Conservation (phyloP, 352 stramenopile species). For the Elongisporangium undulatum region DNA sequence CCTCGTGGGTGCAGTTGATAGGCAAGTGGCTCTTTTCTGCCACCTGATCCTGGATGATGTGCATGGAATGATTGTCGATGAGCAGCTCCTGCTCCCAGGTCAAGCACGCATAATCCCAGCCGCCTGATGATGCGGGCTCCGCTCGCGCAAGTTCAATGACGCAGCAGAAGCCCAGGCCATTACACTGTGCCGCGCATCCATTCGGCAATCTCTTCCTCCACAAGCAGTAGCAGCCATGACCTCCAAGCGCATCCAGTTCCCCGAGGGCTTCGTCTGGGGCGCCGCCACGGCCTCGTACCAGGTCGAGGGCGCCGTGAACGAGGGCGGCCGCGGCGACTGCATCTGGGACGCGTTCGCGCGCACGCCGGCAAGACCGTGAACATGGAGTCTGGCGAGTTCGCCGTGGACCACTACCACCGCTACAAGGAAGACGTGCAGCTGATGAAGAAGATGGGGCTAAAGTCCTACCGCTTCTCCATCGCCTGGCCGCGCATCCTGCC, state of each 20-base stretch:
- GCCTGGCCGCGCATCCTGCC: constrained; percentile 92
- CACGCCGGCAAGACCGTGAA: constrained; percentile 57
- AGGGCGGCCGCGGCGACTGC: constrained; percentile 70
- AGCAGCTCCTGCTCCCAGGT: too few relatives aligned
- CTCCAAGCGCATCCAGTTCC: constrained; percentile 32
- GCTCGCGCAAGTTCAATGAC: too few relatives aligned
- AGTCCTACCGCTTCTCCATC: constrained; percentile 90
- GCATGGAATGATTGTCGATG: too few relatives aligned
- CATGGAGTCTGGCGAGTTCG: constrained; percentile 79
- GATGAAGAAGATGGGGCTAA: constrained; percentile 88
- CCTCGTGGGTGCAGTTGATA: too few relatives aligned
- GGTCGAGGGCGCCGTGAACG: constrained; percentile 86
- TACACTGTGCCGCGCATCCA: too few relatives aligned
- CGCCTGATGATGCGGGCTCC: too few relatives aligned
- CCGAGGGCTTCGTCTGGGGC: constrained; percentile 80
- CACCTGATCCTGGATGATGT: too few relatives aligned
- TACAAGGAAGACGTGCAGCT: constrained; percentile 88
- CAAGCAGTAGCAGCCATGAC: too few relatives aligned
- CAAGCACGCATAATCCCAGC: too few relatives aligned
- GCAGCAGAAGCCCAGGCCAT: too few relatives aligned
- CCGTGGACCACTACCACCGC: constrained; percentile 90
- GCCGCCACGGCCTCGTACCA: constrained; percentile 88
- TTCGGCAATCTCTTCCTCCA: too few relatives aligned
- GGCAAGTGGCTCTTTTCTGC: too few relatives aligned
- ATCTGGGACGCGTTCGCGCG: constrained; percentile 92